phyloP scores from a whole-genome alignment of 2,329 filamentous ascomycete genomes.

The Colletotrichum karsti region DNA sequence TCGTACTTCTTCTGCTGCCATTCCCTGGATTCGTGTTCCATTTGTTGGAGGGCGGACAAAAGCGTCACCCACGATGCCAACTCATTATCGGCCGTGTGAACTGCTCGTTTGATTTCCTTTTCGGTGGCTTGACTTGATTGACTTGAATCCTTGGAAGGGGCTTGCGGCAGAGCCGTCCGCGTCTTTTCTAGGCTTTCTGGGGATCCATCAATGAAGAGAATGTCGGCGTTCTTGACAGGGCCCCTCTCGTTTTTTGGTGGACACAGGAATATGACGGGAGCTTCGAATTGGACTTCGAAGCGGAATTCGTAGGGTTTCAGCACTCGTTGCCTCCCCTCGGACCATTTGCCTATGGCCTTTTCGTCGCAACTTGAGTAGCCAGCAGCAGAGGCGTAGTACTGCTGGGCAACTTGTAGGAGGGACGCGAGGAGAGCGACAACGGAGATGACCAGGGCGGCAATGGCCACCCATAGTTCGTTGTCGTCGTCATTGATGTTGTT shows the following conservation, averaged over 20 bases:
- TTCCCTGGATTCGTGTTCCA: conserved; percentile 55
- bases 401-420: conserved; percentile 57
- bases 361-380: conserved; percentile 58
- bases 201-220: conserved; percentile 50
- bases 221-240: conserved; percentile 37
- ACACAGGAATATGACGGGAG: conserved; percentile 60
- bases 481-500: conserved; percentile 28
- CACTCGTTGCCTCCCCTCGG: conserved; percentile 45
- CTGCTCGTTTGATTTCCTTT: conserved; percentile 36
- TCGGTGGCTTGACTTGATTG: conserved; percentile 16
- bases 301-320: conserved; percentile 54
- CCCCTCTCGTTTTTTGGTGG: conserved; percentile 49
- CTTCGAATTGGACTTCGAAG: conserved; percentile 58
- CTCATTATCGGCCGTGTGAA: conserved; percentile 66
- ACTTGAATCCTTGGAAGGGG: neutral
- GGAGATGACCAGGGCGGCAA: conserved; percentile 56
- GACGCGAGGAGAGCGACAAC: conserved; percentile 55
- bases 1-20: conserved; percentile 52
- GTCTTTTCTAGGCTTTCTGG: conserved; percentile 44
- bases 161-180: conserved; percentile 35
- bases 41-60: conserved; percentile 57
- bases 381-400: conserved; percentile 58
- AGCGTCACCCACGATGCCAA: conserved; percentile 62
- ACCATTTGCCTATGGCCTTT: conserved; percentile 58
- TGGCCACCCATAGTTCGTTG: conserved; percentile 48